A percentile compares a stretch with the other conserved stretches of the same genome.
These are phyloP conservation scores for Picochlorum costavermella DNA, from an alignment of 139 green algal species.

Conservation along the genomic window DNA sequence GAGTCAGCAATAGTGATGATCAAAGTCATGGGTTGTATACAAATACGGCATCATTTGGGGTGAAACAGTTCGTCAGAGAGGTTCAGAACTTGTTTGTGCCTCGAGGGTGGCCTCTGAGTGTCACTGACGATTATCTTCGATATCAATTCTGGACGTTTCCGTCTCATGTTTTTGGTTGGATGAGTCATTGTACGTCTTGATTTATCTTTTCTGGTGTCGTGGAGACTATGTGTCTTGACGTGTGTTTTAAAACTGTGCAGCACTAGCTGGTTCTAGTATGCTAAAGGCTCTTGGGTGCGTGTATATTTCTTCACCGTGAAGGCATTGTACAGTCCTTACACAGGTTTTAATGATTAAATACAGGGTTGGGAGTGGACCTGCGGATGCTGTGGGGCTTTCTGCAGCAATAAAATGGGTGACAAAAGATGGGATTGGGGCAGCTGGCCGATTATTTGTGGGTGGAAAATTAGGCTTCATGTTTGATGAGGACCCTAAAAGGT, in stretches of 20 bases:
- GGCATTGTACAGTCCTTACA: too few relatives aligned
- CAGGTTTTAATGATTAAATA: too few relatives aligned
- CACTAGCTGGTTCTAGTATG: slow-evolving; percentile 61
- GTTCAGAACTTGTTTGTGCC: slow-evolving; percentile 52
- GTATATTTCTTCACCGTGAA: too few relatives aligned
- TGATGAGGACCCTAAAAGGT: slow-evolving; percentile 58
- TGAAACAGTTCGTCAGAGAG: not conserved
- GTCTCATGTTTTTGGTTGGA: slow-evolving; percentile 46
- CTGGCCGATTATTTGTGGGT: slow-evolving; percentile 56
- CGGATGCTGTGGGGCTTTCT: slow-evolving; percentile 24
- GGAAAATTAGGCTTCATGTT: slow-evolving; percentile 52
- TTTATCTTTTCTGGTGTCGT: too few relatives aligned
- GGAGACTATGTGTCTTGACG: too few relatives aligned
- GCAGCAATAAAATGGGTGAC: slow-evolving; percentile 72
- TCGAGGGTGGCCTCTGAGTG: slow-evolving; percentile 51
- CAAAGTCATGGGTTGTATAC: not conserved
- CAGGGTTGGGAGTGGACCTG: slow-evolving; percentile 31
- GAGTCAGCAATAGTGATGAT: not conserved
- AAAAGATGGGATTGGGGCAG: slow-evolving; percentile 68
- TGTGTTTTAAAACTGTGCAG: not conserved
- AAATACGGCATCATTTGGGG: too few relatives aligned
- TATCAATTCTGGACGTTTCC: slow-evolving; percentile 75
- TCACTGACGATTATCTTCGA: slow-evolving; percentile 63
- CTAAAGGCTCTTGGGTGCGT: slow-evolving; percentile 54
- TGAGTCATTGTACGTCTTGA: not conserved